Percentiles rank a stretch among this genome's conserved stretches.
Conservation (phyloP, 148 eudicot genomes). For the Cornus suecica region DNA sequence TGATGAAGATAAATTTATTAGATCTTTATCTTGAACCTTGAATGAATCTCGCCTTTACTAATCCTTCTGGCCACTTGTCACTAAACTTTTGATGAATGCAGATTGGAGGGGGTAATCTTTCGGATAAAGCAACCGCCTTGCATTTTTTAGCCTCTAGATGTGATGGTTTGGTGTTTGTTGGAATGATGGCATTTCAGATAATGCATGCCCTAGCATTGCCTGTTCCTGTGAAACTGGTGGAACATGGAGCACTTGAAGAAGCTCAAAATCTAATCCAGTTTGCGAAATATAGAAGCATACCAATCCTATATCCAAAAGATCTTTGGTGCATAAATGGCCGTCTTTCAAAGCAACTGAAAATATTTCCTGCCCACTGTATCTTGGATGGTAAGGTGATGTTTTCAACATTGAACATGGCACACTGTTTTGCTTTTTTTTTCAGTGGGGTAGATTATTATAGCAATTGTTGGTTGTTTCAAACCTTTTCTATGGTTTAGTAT, state of each 20-base stretch:
- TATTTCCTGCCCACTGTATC: slow-evolving; percentile 45
- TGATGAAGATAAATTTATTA: not conserved
- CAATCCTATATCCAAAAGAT: slow-evolving; percentile 63
- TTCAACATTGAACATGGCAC: not conserved
- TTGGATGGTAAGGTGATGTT: slow-evolving; percentile 41
- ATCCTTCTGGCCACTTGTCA: not conserved
- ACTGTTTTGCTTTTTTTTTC: too few species aligned
- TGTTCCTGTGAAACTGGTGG: slow-evolving; percentile 53
- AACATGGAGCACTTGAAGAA: slow-evolving; percentile 42
- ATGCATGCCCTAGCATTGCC: slow-evolving; percentile 75
- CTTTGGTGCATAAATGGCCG: slow-evolving; percentile 56
- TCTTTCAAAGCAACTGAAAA: slow-evolving; percentile 25
- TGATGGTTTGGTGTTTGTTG: slow-evolving; percentile 79
- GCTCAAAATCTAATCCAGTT: slow-evolving; percentile 42
- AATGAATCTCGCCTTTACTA: not conserved
- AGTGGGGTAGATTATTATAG: too few species aligned
- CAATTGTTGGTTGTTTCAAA: too few species aligned
- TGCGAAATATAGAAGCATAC: slow-evolving; percentile 46
- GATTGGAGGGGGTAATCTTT: slow-evolving; percentile 79
- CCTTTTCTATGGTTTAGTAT: not conserved
- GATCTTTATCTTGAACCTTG: not conserved
- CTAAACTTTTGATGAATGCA: slow-evolving; percentile 29
- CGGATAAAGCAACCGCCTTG: slow-evolving; percentile 64
- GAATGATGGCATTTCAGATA: slow-evolving; percentile 78
- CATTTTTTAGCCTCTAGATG: slow-evolving; percentile 54